Evolutionary conservation across 1,139 yeast genomes (phyloP).

Genomic region (Scheffersomyces quercinus): DNA sequence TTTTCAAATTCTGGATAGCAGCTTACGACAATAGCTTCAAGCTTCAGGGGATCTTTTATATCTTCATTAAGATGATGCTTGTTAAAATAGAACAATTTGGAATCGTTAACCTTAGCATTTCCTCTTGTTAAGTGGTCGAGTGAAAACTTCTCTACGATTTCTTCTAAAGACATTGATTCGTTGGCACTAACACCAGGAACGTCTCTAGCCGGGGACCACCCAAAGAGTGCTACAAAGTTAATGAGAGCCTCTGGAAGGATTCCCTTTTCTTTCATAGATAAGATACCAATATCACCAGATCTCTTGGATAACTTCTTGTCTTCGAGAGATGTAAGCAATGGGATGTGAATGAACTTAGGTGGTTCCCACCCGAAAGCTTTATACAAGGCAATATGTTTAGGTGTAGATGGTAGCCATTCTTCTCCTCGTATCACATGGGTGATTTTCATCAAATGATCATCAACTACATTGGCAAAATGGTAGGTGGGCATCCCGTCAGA

Average conservation of each 20-base stretch:
- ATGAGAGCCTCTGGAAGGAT: conserved; percentile 82
- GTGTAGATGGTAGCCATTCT: conserved; percentile 96
- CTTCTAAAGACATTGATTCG: conserved; percentile 61
- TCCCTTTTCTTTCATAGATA: conserved; percentile 59
- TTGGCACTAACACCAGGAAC: conserved; percentile 49
- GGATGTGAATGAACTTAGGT: conserved; percentile 86
- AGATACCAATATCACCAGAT: conserved; percentile 75
- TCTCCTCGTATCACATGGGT: conserved; percentile 97
- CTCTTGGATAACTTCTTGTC: conserved; percentile 89
- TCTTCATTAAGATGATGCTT: conserved; percentile 55
- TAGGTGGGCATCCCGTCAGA: conserved; percentile 95
- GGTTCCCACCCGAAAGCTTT: conserved; percentile 83
- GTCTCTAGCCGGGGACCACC: conserved; percentile 84
- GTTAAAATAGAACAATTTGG: conserved; percentile 74
- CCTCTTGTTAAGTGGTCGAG: conserved; percentile 83
- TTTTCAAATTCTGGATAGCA: conserved; percentile 18
- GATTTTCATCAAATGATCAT: conserved; percentile 88
- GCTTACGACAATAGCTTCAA: conserved; percentile 33
- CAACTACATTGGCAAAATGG: conserved; percentile 94
- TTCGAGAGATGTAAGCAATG: conserved; percentile 69
- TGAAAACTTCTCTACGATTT: conserved; percentile 52
- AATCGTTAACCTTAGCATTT: conserved; percentile 84
- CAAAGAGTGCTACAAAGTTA: conserved; percentile 86
- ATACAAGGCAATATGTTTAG: conserved; percentile 88
- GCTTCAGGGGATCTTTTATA: conserved; percentile 32